Evolutionary conservation across 1,284 basidiomycete species (phyloP), one percentile per base, ranked within the genome.

Genomic region (Ceratobasidium theobromae): DNA sequence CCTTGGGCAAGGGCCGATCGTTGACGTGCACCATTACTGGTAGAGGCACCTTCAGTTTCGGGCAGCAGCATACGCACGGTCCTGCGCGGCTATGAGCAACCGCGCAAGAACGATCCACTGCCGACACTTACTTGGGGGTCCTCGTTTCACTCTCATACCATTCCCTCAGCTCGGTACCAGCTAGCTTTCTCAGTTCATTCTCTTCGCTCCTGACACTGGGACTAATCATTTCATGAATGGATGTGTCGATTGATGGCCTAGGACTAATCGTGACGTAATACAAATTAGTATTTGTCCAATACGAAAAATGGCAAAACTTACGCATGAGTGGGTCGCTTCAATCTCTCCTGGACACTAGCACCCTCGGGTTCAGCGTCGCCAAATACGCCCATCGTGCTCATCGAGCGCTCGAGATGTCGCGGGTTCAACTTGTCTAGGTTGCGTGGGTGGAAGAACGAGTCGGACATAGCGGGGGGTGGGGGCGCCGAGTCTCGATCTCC

Each of bases 371-470:
- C 57, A 9, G 45, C 57, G 49, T 60, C 57, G 5, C 57, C 57
- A 38, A 49, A 60, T 12, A 60, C 57, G 21, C 57, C 57, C 57
- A 60, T 60, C 1, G 57, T 60, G 45, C 57, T 60, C 57, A 60
- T 60, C 57, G 57, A 60, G 23, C 57, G 43, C 57, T 60, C 57
- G 23, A 60, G 43, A 38, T 49, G 57, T 3, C 46, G 27, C 2
- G 57, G 57, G 32, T 49, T 60, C 45, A 60, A 27, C 30, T 40
- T 33, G 18, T 60, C 57, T 45, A 49, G 35, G 23, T 60, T 60
- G 30, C 43, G n/a, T 18, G 57, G 57, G 25, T 60, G 57, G 57
- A 60, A 60, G 57, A 60, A 60, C 43, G 57, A 60, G 1, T 60
- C 57, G 9, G 57, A 60, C 45, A 60, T 60, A n/a, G 14, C 9